Conservation (phyloP, 2,329 filamentous ascomycete species). For the Trichoderma koningii region DNA sequence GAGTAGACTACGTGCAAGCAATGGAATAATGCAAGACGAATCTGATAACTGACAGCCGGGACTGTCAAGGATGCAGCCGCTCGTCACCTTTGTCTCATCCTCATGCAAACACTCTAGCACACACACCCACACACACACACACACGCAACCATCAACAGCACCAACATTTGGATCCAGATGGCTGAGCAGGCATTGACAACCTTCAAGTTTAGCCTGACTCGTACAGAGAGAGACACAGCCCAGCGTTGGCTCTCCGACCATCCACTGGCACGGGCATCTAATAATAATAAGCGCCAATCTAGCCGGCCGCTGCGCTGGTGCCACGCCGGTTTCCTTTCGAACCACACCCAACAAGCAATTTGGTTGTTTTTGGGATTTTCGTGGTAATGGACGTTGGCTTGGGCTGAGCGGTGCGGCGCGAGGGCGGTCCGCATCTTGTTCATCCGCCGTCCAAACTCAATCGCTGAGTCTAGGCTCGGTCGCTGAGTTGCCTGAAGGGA, state of each 20-base stretch:
- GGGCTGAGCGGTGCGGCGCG: slow-evolving; percentile 27
- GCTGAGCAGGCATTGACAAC: neutral
- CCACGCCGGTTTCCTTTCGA: slow-evolving; percentile 4
- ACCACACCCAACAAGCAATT: neutral
- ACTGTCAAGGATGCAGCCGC: slow-evolving; percentile 8
- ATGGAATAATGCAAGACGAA: neutral
- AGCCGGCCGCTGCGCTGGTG: neutral
- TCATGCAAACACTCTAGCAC: slow-evolving; percentile 1
- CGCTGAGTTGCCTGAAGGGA: slow-evolving; percentile 6
- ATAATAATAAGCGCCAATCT: slow-evolving; percentile 5
- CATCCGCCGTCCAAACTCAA: slow-evolving; percentile 26
- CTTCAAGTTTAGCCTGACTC: neutral
- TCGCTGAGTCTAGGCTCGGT: neutral
- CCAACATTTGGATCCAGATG: no score
- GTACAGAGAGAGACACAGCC: neutral
- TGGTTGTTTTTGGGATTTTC: slow-evolving; percentile 3
- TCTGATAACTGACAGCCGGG: slow-evolving; percentile 14
- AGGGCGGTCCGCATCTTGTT: slow-evolving; percentile 24
- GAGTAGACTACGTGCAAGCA: no score
- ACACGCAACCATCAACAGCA: neutral
- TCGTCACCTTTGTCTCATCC: neutral
- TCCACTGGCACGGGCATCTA: no score
- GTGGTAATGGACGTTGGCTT: slow-evolving; percentile 5
- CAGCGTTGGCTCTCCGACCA: neutral
- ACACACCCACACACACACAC: neutral